Evolutionary conservation across 495 filamentous ascomycete genomes (phyloP), one percentile per base, ranked within the genome.

Genomic region (Amphirosellinia nigrospora): DNA sequence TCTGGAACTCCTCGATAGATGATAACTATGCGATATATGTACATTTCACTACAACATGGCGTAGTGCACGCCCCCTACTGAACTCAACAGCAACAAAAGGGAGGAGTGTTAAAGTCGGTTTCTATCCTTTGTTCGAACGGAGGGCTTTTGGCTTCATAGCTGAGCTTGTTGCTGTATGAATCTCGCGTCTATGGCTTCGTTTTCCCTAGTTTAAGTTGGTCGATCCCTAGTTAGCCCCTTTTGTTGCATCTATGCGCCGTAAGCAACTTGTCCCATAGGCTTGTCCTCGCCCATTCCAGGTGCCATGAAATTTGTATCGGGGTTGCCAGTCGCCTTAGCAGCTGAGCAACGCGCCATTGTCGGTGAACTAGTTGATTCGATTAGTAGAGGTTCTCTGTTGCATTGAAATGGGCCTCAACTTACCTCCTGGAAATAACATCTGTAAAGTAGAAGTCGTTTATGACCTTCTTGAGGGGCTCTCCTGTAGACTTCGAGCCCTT

Each of bases 401-500:
- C 19, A n/a, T 13, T 76, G 46, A 69, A 13, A 50, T 9, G 59
- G 53, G n/a, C n/a, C n/a, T 46, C 7, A 55, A 74, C 88, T 77
- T 82, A 94, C 93, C 93, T 96, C 85, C 96, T 90, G 13, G 93
- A 96, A 77, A 99, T 98, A 26, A 90, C 87, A 80, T 99, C 96
- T 70, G 96, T 99, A 79, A 99, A 97, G 83, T 92, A 99, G 81
- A 98, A 99, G 80, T 99, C 92, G 73, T 97, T 88, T 71, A 99
- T 92, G 34, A 91, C 89, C 82, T 89, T 92, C 84, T 88, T 92
- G 78, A 99, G 86, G 3, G 91, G 89, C 75, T 85, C 80, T 2
- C 86, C 88, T 15, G 81, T 91, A 4, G 87, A 64, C 78, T 93
- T 90, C 19, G 86, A 77, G 11, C 93, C 94, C 87, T 94, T 97